phyloP scores from a whole-genome alignment of 352 stramenopile genomes.

The Pythium rhizo-oryzae region DNA sequence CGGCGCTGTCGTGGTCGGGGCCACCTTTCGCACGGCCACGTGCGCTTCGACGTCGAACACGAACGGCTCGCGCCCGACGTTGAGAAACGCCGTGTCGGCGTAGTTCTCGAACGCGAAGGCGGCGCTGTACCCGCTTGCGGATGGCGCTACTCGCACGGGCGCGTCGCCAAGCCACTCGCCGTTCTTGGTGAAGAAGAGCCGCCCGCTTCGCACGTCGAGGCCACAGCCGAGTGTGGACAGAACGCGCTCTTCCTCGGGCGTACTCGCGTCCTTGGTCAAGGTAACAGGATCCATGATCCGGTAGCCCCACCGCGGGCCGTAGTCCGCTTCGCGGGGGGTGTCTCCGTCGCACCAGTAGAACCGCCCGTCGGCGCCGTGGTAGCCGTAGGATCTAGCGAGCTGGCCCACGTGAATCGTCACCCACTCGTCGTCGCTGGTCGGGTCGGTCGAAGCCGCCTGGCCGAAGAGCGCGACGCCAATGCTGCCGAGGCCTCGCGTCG shows the following conservation, averaged over 20 bases:
- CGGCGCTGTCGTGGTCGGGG: no score
- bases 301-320: conserved; percentile 28
- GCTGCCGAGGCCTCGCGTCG: conserved; percentile 31
- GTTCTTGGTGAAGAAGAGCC: conserved; percentile 42
- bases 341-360: conserved; percentile 36
- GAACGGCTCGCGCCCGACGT: conserved; percentile 33
- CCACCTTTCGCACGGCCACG: neutral
- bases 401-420: conserved; percentile 39
- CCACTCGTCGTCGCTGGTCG: conserved; percentile 36
- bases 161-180: conserved; percentile 29
- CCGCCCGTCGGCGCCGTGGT: conserved; percentile 36
- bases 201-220: conserved; percentile 3
- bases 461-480: conserved; percentile 30
- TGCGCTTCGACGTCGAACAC: conserved; percentile 35
- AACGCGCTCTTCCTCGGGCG: no score
- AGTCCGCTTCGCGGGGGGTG: conserved; percentile 7
- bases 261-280: no score
- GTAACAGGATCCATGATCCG: no score
- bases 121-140: conserved; percentile 14
- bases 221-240: conserved; percentile 32
- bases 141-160: neutral
- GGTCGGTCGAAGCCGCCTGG: neutral
- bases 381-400: conserved; percentile 40
- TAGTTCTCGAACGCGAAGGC: conserved; percentile 37
- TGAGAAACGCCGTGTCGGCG: conserved; percentile 33